Base-by-base conservation (phyloP, 2,329 filamentous ascomycete genomes). In the Trichoderma sp. region DNA sequence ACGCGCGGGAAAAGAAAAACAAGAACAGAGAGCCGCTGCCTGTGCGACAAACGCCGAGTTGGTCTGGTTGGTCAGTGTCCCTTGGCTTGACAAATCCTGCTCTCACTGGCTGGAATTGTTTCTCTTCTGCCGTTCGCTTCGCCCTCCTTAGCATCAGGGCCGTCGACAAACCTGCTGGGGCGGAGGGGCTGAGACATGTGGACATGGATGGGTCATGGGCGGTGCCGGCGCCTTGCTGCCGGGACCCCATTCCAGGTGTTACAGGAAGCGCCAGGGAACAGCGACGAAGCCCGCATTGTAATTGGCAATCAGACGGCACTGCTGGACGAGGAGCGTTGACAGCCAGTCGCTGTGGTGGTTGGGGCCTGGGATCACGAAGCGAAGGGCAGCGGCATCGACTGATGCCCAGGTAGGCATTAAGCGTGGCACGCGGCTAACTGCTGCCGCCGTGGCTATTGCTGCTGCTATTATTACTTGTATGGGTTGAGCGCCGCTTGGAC, bases 191-290 rank as follows among this genome's bases (percentile, higher is more conserved):
- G 63, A 58, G 63, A 66, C 54, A 58, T 43, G 63, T 26, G 63
- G 49, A 66, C 63, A 58, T 34, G 54, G 54, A 58, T 34, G 54
- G 54, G 54, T 58, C 13, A 58, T 66, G 63, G 61, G 39, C 39
- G 39, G 39, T 43, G 39, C 39, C 61, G 55, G 63, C 56, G 63
- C 51, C 52, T 55, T 37, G 37, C n/a, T 28, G 54, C 8, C 63
- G 46, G 46, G n/a, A 10, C 54, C 39, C 63, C 39, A 43, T 54
- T 51, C 21, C 54, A 49, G 32, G n/a, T 58, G 63, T 66, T 59
- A 66, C 63, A 58, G 54, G 63, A 66, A 66, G 63, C 63, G 63
- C 63, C 63, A 55, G 49, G 60, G 49, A 55, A 43, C 16, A 43
- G 39, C 16, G 39, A 18, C 6, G 6, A 54, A 28, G 60, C 59